Conservation (phyloP, 169 alveolate genomes). For the Eimeria zaria region DNA sequence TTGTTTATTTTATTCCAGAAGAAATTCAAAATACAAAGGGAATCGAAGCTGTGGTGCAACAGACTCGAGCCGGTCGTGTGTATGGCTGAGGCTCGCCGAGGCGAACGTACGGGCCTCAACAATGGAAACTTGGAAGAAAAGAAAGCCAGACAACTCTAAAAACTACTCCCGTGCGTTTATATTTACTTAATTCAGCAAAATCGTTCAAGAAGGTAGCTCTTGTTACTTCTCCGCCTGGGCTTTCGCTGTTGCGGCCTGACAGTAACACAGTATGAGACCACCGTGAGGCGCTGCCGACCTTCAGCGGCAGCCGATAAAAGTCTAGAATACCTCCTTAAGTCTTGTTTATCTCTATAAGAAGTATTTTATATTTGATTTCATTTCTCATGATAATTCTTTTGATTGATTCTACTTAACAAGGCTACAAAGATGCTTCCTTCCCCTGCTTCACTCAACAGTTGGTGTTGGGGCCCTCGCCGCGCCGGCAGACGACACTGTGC, state of each 20-base stretch:
- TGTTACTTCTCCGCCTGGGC: neutral
- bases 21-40: neutral
- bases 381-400: neutral
- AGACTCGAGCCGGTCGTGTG: slow-evolving; percentile 44
- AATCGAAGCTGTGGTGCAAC: neutral
- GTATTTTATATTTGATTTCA: neutral
- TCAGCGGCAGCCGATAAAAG: neutral
- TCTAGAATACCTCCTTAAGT: neutral
- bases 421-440: neutral
- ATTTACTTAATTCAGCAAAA: neutral
- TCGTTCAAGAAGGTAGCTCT: neutral
- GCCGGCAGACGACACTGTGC: slow-evolving; percentile 23
- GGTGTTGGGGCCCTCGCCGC: slow-evolving; percentile 54
- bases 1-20: neutral
- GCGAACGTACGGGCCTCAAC: neutral
- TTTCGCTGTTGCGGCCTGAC: slow-evolving; percentile 49
- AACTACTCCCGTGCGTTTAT: neutral
- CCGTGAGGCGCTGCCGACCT: slow-evolving; percentile 57
- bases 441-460: neutral
- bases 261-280: slow-evolving; percentile 24
- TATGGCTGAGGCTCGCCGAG: slow-evolving; percentile 33
- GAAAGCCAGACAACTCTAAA: neutral
- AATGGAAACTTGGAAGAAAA: neutral
- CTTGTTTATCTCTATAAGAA: neutral
- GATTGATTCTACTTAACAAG: neutral